phyloP scores from a whole-genome alignment of 768 basidiomycete species.

The Hypholoma sublateritium region DNA sequence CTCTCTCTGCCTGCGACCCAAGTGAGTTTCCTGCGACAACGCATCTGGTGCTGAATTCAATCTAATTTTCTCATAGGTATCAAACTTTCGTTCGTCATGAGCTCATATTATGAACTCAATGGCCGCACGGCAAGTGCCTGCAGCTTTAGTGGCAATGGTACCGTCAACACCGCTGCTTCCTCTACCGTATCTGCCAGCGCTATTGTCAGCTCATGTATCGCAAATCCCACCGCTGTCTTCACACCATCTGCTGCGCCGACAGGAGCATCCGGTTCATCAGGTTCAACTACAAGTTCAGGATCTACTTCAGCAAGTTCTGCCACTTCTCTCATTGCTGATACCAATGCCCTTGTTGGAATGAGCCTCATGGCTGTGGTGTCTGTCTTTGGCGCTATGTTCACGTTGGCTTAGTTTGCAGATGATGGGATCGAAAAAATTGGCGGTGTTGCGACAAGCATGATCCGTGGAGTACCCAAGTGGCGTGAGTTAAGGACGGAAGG shows the following conservation, averaged over 20 bases:
- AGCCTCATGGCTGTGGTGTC: constrained; percentile 17
- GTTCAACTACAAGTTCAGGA: constrained; percentile 14
- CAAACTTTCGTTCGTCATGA: constrained; percentile 84
- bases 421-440: background rate
- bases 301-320: constrained; percentile 14
- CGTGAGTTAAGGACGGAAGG: background rate
- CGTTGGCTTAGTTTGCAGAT: constrained; percentile 14
- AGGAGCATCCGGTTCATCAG: constrained; percentile 21
- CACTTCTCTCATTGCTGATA: constrained; percentile 6
- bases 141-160: constrained; percentile 83
- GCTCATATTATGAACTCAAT: constrained; percentile 67
- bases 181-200: constrained; percentile 46
- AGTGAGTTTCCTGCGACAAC: constrained; percentile 40
- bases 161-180: constrained; percentile 62
- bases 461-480: too few relatives aligned
- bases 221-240: constrained; percentile 62
- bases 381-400: constrained; percentile 20
- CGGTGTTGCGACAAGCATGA: too few relatives aligned
- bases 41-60: background rate
- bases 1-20: constrained; percentile 77
- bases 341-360: constrained; percentile 18
- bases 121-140: constrained; percentile 63
- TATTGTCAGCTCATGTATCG: constrained; percentile 65
- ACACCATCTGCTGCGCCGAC: constrained; percentile 50
- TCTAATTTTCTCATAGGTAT: constrained; percentile 43